Percentiles rank a stretch among this genome's conserved stretches.
Evolutionary conservation across 352 stramenopile genomes (phyloP).

Genomic region (Discostella stelligera): DNA sequence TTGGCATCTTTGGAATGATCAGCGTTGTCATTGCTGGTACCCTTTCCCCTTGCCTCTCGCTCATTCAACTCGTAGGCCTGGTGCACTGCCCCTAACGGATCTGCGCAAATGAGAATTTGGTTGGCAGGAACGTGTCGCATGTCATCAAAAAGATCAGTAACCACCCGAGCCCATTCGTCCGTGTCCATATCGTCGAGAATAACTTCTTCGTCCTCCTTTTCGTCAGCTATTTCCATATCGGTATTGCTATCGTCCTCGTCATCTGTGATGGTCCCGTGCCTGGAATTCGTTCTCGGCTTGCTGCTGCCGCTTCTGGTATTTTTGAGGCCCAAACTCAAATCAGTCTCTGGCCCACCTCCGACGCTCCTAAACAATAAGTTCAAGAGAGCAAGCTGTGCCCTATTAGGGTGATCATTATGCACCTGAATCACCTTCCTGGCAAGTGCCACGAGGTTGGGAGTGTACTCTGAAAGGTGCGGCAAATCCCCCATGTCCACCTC

Average conservation of each 20-base stretch:
- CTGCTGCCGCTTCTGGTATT: neutral
- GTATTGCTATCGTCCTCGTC: slow-evolving; percentile 1
- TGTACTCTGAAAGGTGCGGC: neutral
- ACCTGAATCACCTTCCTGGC: slow-evolving; percentile 40
- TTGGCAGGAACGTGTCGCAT: slow-evolving; percentile 61
- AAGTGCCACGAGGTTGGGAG: slow-evolving; percentile 32
- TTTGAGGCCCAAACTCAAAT: slow-evolving; percentile 25
- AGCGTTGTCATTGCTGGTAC: slow-evolving; percentile 5
- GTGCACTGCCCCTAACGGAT: slow-evolving; percentile 50
- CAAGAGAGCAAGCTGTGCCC: slow-evolving; percentile 58
- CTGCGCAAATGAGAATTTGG: slow-evolving; percentile 59
- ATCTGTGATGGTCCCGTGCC: neutral
- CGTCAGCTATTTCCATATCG: slow-evolving; percentile 1
- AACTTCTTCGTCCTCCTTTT: slow-evolving; percentile 14
- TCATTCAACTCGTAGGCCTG: slow-evolving; percentile 2
- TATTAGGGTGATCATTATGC: slow-evolving; percentile 59
- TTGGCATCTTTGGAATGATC: too few species aligned
- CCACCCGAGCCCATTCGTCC: slow-evolving; percentile 59
- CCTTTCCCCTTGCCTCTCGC: slow-evolving; percentile 1
- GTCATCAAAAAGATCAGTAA: slow-evolving; percentile 72
- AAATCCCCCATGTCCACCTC: neutral
- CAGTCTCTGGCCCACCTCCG: slow-evolving; percentile 47
- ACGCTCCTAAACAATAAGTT: slow-evolving; percentile 79
- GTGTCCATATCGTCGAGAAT: slow-evolving; percentile 72
- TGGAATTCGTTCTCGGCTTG: neutral